Base-by-base conservation (phyloP, 495 filamentous ascomycete species). In the Penicillium verhagenii region DNA sequence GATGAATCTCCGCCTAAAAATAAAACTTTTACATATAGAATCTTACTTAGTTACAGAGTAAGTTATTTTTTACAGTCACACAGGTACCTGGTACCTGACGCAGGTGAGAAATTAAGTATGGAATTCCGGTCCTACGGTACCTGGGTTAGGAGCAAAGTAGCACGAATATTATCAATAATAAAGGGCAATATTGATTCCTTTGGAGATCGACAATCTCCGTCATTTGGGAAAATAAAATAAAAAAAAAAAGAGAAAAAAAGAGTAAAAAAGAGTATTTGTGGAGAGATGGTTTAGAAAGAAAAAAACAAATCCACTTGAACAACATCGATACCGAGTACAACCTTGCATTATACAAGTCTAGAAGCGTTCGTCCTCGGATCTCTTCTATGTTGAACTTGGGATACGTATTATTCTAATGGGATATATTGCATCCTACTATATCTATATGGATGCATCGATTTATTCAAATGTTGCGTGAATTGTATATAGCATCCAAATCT, bases 51-150 rank as follows among this genome's bases (percentile, higher is more conserved):
- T 39, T 38, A 39, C 26, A 37, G 16, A n/a, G 14, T 47, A 33
- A 33, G 23, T 26, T 4, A 16, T 13, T 28, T n/a, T n/a, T n/a
- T n/a, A n/a, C 14, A n/a, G 33, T 35, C 44, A 28, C 53, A 57
- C 56, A 40, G 29, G 58, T 61, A 56, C 52, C 61, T 59, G 54
- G 59, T 61, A 65, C 61, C 61, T 64, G 50, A 18, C 47, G 38
- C 38, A 29, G 33, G 25, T 40, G 44, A 47, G 47, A 33, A 57
- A 35, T 35, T 35, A 35, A 35, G 33, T 35, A 33, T 33, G 10
- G 3, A 33, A 33, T 11, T 33, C 14, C 14, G 16, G 33, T 35
- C 33, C 33, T 33, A 13, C 10, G 4, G 14, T 18, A n/a, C 39
- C 9, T 28, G 13, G 33, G 33, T 14, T 35, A 14, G 33, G 26